A percentile compares a stretch with the other conserved stretches of the same genome.
Evolutionary conservation across 352 stramenopile species (phyloP).

Genomic region (Pythium phragmiticola): DNA sequence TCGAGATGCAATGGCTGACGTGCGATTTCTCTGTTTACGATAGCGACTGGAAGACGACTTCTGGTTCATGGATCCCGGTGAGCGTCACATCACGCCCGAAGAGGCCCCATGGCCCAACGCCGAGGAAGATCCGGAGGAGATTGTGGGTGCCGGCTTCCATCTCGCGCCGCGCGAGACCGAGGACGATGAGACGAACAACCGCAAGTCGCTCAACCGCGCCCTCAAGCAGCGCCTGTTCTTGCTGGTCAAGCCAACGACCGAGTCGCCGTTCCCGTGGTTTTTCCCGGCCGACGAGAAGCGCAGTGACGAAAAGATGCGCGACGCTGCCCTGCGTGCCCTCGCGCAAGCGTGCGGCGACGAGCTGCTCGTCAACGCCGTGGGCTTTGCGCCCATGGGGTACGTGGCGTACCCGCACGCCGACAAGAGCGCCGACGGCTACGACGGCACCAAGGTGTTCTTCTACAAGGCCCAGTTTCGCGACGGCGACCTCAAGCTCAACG

Average conservation of each 20-base stretch:
- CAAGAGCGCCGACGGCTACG: conserved; percentile 31
- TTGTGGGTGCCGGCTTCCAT: conserved; percentile 73
- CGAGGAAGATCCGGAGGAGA: conserved; percentile 59
- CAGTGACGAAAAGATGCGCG: conserved; percentile 74
- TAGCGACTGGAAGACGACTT: conserved; percentile 77
- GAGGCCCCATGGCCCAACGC: conserved; percentile 66
- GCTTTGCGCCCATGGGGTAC: conserved; percentile 78
- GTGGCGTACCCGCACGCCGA: conserved; percentile 67
- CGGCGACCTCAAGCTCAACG: conserved; percentile 64
- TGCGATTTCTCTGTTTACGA: not conserved
- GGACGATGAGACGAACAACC: conserved; percentile 75
- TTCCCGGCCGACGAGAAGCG: conserved; percentile 69
- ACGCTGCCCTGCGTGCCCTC: conserved; percentile 68
- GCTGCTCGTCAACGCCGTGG: conserved; percentile 52
- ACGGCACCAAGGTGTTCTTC: conserved; percentile 87
- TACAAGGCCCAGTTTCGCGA: conserved; percentile 77
- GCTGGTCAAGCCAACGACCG: conserved; percentile 53
- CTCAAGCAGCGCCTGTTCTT: conserved; percentile 80
- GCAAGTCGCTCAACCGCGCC: conserved; percentile 83
- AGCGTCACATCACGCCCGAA: conserved; percentile 70
- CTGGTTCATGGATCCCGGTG: conserved; percentile 81
- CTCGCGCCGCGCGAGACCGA: conserved; percentile 77
- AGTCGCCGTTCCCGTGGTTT: conserved; percentile 64
- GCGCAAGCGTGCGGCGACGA: conserved; percentile 41
- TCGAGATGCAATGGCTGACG: not conserved